phyloP scores from a whole-genome alignment of 176 grass and related monocot species.

The Carex cristatella region DNA sequence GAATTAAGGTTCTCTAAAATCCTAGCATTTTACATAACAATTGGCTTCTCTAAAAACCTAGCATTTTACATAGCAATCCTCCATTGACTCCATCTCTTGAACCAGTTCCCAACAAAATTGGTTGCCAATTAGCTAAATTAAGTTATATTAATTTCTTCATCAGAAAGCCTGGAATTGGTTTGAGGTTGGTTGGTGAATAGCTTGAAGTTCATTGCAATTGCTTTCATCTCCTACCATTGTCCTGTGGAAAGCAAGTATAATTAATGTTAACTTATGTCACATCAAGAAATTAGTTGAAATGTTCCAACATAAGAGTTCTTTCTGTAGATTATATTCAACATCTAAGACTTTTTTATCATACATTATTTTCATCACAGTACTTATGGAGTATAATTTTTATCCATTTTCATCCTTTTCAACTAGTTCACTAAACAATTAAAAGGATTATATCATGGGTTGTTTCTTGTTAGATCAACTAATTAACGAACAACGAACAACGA shows the following conservation, averaged over 20 bases:
- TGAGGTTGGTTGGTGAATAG: constrained; percentile 36
- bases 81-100: constrained; percentile 14
- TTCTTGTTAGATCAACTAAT: constrained; percentile 24
- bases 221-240: constrained; percentile 46
- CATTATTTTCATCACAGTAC: neutral
- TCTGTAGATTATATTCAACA: constrained; percentile 10
- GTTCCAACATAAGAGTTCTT: constrained; percentile 7
- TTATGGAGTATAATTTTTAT: neutral
- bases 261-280: neutral
- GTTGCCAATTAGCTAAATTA: constrained; percentile 27
- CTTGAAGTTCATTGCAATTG: constrained; percentile 43
- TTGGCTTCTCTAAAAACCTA: constrained; percentile 16
- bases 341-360: neutral
- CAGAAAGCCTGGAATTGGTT: constrained; percentile 64
- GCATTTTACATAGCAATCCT: constrained; percentile 30
- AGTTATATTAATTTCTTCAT: constrained; percentile 30
- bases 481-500: constrained; percentile 1
- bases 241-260: constrained; percentile 32
- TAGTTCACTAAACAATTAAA: constrained; percentile 14
- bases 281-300: constrained; percentile 5
- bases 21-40: constrained; percentile 34
- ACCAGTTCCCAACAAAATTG: constrained; percentile 26
- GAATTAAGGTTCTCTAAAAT: constrained; percentile 6
- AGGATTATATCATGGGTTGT: constrained; percentile 6
- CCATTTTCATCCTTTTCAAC: constrained; percentile 1